A percentile compares a stretch with the other conserved stretches of the same genome.
phyloP scores from a whole-genome alignment of 2,329 filamentous ascomycete genomes.

The Colletotrichum brevisporum region DNA sequence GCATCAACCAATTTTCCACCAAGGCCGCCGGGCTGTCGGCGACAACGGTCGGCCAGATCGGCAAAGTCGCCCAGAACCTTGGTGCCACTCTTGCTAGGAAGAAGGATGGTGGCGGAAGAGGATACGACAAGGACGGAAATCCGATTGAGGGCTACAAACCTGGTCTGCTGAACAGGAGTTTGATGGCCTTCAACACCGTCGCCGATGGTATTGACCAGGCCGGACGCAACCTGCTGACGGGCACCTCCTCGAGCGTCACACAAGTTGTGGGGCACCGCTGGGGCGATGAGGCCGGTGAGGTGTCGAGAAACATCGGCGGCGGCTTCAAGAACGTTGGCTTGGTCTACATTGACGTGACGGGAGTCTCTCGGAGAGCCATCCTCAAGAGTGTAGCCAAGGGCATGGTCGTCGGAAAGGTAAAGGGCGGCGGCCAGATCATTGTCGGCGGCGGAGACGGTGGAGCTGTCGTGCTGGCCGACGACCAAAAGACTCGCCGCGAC shows the following conservation, averaged over 20 bases:
- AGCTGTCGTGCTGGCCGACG: conserved; percentile 43
- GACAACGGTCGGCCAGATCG: conserved; percentile 88
- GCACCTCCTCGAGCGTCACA: conserved; percentile 82
- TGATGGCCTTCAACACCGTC: conserved; percentile 97
- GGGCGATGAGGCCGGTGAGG: conserved; percentile 84
- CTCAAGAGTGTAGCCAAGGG: conserved; percentile 97
- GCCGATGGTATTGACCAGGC: conserved; percentile 94
- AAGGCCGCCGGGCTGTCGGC: conserved; percentile 84
- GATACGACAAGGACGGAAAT: conserved; percentile 79
- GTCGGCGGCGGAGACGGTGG: conserved; percentile 74
- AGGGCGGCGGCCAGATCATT: conserved; percentile 79
- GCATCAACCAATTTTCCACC: conserved; percentile 88
- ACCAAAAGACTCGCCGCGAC: conserved; percentile 41
- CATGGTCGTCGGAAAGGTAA: conserved; percentile 89
- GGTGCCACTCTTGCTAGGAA: conserved; percentile 78
- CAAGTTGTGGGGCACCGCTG: conserved; percentile 92
- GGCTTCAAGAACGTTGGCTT: conserved; percentile 97
- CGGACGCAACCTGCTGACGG: conserved; percentile 81
- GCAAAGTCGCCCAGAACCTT: conserved; percentile 88
- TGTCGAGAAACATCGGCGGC: conserved; percentile 82
- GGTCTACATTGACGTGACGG: conserved; percentile 96
- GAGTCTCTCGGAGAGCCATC: conserved; percentile 89
- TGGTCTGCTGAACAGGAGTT: conserved; percentile 91
- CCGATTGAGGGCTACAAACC: conserved; percentile 81
- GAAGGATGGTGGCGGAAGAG: conserved; percentile 68